Evolutionary conservation across 1,284 basidiomycete genomes (phyloP).

Genomic region (Leccinum fallax): DNA sequence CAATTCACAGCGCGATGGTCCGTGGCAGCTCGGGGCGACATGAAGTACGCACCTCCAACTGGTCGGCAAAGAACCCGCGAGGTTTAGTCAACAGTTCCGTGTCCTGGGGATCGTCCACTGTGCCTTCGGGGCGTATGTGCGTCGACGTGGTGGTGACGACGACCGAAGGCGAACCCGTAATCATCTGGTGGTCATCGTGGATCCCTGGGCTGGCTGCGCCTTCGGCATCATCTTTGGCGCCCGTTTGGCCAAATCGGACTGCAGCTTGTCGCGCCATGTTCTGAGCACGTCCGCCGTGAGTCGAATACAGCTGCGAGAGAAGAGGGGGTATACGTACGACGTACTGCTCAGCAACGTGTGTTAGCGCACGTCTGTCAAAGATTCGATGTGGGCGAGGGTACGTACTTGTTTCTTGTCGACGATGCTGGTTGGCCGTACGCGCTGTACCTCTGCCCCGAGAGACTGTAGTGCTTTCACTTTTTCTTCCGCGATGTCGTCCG

Average conservation of each 20-base stretch:
- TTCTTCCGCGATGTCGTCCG: conserved; percentile 91
- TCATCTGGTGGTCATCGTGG: conserved; percentile 32
- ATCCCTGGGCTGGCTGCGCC: conserved; percentile 12
- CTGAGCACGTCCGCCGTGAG: conserved; percentile 39
- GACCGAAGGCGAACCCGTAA: conserved; percentile 46
- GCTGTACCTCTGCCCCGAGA: conserved; percentile 86
- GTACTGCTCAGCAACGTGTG: conserved; percentile 15
- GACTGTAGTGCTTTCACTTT: conserved; percentile 85
- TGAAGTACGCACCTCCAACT: conserved; percentile 72
- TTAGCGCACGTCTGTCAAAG: background rate
- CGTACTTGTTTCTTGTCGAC: conserved; percentile 92
- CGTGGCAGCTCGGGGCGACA: background rate
- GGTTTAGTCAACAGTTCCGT: conserved; percentile 51
- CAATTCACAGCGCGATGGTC: too few species aligned
- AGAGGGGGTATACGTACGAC: conserved; percentile 20
- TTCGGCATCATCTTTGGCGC: conserved; percentile 36
- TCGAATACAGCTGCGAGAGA: conserved; percentile 45
- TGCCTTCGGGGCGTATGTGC: conserved; percentile 43
- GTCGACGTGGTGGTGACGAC: conserved; percentile 59
- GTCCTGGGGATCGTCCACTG: conserved; percentile 37
- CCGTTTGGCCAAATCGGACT: conserved; percentile 63
- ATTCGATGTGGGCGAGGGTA: conserved; percentile 8
- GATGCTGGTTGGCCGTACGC: conserved; percentile 86
- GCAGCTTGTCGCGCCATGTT: conserved; percentile 84
- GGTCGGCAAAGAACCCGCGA: conserved; percentile 89